phyloP scores from a whole-genome alignment of 306 rosid species.

The Canavalia ensiformis region DNA sequence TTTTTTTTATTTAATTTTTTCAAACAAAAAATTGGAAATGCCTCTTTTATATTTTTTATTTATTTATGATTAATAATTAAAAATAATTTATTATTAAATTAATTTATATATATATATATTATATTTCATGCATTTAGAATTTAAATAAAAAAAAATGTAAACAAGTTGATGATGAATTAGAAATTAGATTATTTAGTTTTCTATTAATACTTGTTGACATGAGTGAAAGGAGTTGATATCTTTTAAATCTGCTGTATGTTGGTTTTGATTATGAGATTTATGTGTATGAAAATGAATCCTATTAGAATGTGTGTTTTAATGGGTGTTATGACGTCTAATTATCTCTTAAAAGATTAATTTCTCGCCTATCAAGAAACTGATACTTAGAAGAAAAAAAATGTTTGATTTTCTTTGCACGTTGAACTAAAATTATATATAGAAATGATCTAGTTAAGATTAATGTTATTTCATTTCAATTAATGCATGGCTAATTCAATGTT shows the following conservation, averaged over 20 bases:
- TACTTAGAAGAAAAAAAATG: neutral
- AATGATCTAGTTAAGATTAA: neutral
- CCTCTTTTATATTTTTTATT: too few species aligned
- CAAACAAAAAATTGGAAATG: too few species aligned
- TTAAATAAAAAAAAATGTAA: too few species aligned
- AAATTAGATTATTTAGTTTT: too few species aligned
- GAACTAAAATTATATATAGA: neutral
- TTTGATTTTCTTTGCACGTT: neutral
- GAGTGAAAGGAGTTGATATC: neutral
- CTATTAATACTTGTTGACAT: neutral
- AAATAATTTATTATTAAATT: too few species aligned
- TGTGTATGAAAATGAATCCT: neutral
- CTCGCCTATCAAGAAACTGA: neutral
- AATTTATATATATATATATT: too few species aligned
- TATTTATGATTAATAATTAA: too few species aligned
- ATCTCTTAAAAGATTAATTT: neutral
- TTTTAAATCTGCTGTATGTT: neutral
- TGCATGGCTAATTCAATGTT: too few species aligned
- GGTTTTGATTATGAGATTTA: neutral
- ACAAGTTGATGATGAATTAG: neutral
- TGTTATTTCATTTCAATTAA: too few species aligned
- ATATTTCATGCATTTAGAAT: neutral
- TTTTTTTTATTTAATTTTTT: too few species aligned
- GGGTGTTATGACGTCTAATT: too few species aligned
- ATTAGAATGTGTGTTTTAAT: too few species aligned